phyloP scores from a whole-genome alignment of 2,329 filamentous ascomycete species.

The Colletotrichum tofieldiae region DNA sequence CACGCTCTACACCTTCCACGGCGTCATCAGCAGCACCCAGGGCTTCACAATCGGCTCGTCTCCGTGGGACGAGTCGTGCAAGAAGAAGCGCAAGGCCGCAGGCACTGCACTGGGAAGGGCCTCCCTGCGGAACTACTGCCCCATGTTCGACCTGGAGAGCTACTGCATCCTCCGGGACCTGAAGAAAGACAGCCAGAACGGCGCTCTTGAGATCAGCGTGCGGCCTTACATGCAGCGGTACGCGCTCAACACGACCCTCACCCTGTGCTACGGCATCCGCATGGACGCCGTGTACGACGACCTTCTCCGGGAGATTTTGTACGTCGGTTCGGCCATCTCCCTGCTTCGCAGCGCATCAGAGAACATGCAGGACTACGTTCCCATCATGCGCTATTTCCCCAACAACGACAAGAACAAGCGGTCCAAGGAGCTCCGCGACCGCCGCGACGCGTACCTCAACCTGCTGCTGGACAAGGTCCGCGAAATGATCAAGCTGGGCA shows the following conservation, averaged over 20 bases:
- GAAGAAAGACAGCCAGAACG: constrained; percentile 74
- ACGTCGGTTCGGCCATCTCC: constrained; percentile 82
- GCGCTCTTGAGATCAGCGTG: constrained; percentile 75
- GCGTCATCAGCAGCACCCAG: constrained; percentile 81
- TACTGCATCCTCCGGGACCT: constrained; percentile 61
- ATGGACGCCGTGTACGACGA: constrained; percentile 79
- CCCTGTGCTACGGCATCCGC: constrained; percentile 84
- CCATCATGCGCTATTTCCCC: constrained; percentile 72
- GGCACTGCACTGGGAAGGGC: constrained; percentile 85
- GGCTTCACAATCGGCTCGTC: constrained; percentile 89
- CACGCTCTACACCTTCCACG: constrained; percentile 86
- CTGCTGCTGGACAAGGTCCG: constrained; percentile 75
- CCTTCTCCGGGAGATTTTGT: constrained; percentile 80
- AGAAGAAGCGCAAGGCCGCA: constrained; percentile 82
- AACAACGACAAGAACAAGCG: constrained; percentile 74
- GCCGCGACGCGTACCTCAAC: constrained; percentile 77
- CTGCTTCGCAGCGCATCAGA: constrained; percentile 85
- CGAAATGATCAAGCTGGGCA: constrained; percentile 56
- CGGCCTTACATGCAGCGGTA: constrained; percentile 81
- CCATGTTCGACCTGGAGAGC: constrained; percentile 82
- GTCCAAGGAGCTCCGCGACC: constrained; percentile 76
- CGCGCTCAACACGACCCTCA: constrained; percentile 83
- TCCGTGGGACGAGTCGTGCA: constrained; percentile 88
- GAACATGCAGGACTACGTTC: constrained; percentile 91
- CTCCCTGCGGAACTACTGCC: constrained; percentile 84